A percentile compares a stretch with the other conserved stretches of the same genome.
Conservation (phyloP, 192 early-diverging fungal genomes). For the Linnemannia zychae region DNA sequence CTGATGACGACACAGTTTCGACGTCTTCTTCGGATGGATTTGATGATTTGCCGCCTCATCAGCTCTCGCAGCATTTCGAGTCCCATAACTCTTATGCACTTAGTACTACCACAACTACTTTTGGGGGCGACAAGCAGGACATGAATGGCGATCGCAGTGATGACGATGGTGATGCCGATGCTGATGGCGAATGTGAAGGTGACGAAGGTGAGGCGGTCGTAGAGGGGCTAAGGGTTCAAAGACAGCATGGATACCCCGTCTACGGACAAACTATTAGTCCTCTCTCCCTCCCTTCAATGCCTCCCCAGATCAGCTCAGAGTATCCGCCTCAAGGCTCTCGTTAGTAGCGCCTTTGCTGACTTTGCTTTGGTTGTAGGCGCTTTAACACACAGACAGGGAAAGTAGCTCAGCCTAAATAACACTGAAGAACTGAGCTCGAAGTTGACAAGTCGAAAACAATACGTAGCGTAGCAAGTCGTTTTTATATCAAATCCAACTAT, state of each 20-base stretch:
- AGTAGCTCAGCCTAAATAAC: neutral
- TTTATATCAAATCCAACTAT: neutral
- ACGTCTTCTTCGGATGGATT: constrained; percentile 22
- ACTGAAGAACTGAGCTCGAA: neutral
- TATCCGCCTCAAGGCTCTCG: neutral
- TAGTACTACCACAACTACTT: neutral
- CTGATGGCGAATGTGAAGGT: neutral
- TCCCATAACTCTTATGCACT: constrained; percentile 13
- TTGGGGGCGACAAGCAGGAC: neutral
- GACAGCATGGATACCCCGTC: constrained; percentile 2
- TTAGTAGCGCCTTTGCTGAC: too few species aligned
- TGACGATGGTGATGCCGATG: neutral
- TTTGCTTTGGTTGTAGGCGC: too few species aligned
- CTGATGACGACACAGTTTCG: constrained; percentile 31
- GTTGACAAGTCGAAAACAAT: neutral
- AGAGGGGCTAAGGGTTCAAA: neutral
- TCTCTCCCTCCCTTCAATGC: neutral
- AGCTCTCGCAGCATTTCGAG: constrained; percentile 35
- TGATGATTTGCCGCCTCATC: constrained; percentile 30
- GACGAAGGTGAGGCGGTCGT: neutral
- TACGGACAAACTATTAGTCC: constrained; percentile 7
- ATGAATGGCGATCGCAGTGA: neutral
- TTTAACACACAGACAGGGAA: neutral
- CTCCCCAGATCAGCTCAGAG: neutral
- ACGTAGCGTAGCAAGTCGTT: neutral